phyloP scores from a whole-genome alignment of 2,329 filamentous ascomycete species.

The Trichoderma sp. region DNA sequence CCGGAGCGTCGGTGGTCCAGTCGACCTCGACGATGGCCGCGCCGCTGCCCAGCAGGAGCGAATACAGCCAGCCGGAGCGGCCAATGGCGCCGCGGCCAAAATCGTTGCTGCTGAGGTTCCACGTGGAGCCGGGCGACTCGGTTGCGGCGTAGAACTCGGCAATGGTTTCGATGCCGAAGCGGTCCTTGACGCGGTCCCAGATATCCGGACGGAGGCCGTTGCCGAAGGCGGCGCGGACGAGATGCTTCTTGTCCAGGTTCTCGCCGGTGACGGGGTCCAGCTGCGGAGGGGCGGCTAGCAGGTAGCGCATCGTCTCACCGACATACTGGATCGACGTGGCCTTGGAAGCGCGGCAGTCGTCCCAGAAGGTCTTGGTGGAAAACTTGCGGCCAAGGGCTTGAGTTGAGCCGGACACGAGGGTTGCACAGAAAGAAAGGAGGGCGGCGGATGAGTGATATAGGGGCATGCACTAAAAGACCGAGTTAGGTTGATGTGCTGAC shows the following conservation, averaged over 20 bases:
- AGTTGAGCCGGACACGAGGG: conserved; percentile 60
- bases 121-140: conserved; percentile 66
- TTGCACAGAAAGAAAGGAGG: conserved; percentile 64
- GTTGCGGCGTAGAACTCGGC: conserved; percentile 81
- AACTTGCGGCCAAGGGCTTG: conserved; percentile 74
- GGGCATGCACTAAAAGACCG: conserved; percentile 66
- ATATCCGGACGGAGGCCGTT: conserved; percentile 84
- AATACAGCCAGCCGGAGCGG: conserved; percentile 62
- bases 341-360: conserved; percentile 65
- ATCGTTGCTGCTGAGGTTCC: conserved; percentile 72
- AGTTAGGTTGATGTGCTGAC: background rate
- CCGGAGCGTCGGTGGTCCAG: conserved; percentile 64
- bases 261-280: conserved; percentile 62
- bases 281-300: conserved; percentile 65
- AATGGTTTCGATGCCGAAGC: conserved; percentile 71
- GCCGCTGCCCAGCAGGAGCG: conserved; percentile 48
- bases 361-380: conserved; percentile 73
- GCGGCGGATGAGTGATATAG: conserved; percentile 81
- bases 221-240: conserved; percentile 72
- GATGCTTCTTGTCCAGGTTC: conserved; percentile 68
- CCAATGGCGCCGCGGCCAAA: conserved; percentile 77
- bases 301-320: conserved; percentile 81
- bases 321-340: conserved; percentile 84
- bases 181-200: conserved; percentile 78
- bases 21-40: conserved; percentile 68